Base-by-base conservation (phyloP, 305 asterid genomes). In the Fraxinus ornus region DNA sequence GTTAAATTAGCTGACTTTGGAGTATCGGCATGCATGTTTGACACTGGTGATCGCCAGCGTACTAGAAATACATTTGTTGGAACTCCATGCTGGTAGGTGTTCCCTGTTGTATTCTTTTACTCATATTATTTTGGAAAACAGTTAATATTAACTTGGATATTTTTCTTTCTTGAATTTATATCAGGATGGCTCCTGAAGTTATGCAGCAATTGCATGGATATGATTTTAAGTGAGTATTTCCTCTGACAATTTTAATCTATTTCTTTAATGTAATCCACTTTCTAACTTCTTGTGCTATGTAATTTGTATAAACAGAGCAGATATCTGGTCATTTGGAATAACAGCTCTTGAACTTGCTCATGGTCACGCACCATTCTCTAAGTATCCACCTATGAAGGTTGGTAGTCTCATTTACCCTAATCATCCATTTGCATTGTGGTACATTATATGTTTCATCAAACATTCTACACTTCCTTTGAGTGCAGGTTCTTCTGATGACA, bases 311-410 rank as follows among this genome's bases (percentile, higher is more conserved):
- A 87, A 90, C 94, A 96, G 99, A 90, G 99, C 98, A 83, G 99
- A 96, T 88, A 96, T 94, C 62, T 96, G 99, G 99, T 96, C 99
- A 78, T 92, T 96, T 75, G 99, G 99, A 82, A 97, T 97, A 86
- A 95, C 99, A 74, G 98, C 99, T 22, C 99, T 93, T 84, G 99
- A 97, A 88, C 98, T 95, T 90, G 99, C 99, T 85, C 99, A 97
- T 89, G 99, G 98, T 73, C 99, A 92, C 78, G 99, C 99, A 60
- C 99, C 99, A 70, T 97, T 97, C 87, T 97, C 99, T 74, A 97
- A 97, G 90, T 97, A 95, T 87, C 99, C 99, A 8, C 98, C 99
- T 33, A 93, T 94, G 98, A 96, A 96, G 99, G 99, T 94, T 82
- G 79, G 80, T 83, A 85, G 60, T 85, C 81, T 75, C 36, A 72